These are phyloP conservation scores for Rhynchosporium agropyri DNA, from an alignment of 2,329 filamentous ascomycete species.

Conservation along the genomic window DNA sequence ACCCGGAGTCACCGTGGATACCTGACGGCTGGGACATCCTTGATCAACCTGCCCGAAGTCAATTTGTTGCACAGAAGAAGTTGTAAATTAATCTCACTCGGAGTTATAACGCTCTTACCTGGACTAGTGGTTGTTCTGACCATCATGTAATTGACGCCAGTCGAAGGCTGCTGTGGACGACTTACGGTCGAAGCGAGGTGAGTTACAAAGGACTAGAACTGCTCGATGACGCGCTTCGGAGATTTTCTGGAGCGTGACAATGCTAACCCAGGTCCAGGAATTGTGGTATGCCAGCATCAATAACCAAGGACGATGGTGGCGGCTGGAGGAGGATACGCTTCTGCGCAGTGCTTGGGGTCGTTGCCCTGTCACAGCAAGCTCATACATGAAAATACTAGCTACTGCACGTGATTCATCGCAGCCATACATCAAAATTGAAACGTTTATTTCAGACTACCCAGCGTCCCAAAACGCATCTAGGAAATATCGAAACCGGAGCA, in stretches of 20 bases:
- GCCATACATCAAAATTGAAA: not conserved
- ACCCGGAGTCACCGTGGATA: not conserved
- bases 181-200: conserved; percentile 1
- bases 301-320: not conserved
- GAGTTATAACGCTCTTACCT: conserved; percentile 3
- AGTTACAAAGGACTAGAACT: conserved; percentile 2
- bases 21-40: conserved; percentile 16
- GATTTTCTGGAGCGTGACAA: not conserved
- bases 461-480: not conserved
- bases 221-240: not conserved
- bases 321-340: not conserved
- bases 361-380: not conserved
- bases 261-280: not conserved
- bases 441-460: not conserved
- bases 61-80: not conserved
- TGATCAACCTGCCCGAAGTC: not conserved
- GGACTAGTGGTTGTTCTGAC: not conserved
- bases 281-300: not conserved
- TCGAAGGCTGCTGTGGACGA: conserved; percentile 4
- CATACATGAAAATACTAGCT: not conserved
- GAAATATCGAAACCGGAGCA: not conserved
- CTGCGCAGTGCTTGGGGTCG: not conserved
- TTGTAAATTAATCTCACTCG: conserved; percentile 3
- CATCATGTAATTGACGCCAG: not conserved
- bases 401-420: not conserved